phyloP scores from a whole-genome alignment of 2,329 filamentous ascomycete genomes.

The Trichoderma pleuroti region DNA sequence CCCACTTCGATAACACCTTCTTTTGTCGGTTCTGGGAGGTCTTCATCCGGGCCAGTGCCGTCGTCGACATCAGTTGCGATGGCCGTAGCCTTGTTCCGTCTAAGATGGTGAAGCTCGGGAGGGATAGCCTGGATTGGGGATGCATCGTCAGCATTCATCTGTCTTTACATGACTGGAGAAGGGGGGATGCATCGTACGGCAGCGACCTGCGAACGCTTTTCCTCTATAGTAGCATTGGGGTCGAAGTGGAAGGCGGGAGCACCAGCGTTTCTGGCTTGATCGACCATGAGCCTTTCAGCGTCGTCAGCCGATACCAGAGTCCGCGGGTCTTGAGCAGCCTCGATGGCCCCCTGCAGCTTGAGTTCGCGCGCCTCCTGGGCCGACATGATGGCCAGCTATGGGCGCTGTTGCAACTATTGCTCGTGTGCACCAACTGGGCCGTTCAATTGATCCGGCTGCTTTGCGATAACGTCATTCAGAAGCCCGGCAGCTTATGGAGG shows the following conservation, averaged over 20 bases:
- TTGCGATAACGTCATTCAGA: conserved; percentile 19
- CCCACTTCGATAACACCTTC: conserved; percentile 60
- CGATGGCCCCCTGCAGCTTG: conserved; percentile 76
- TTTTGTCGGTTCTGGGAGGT: conserved; percentile 72
- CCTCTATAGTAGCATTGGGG: conserved; percentile 74
- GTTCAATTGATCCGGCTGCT: conserved; percentile 18
- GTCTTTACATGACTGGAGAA: background rate
- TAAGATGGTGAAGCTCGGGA: conserved; percentile 35
- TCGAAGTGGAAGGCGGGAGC: conserved; percentile 81
- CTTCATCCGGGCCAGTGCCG: conserved; percentile 65
- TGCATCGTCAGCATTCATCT: conserved; percentile 15
- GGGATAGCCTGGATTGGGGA: conserved; percentile 34
- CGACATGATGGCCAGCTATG: conserved; percentile 31
- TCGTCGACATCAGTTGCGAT: conserved; percentile 78
- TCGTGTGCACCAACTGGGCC: background rate
- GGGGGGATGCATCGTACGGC: conserved; percentile 53
- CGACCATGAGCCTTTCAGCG: conserved; percentile 69
- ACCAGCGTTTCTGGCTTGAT: conserved; percentile 76
- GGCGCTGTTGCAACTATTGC: conserved; percentile 11
- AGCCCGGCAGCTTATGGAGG: conserved; percentile 5
- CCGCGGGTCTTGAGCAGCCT: conserved; percentile 70
- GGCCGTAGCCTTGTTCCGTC: conserved; percentile 57
- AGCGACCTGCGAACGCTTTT: conserved; percentile 78
- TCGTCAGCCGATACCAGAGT: conserved; percentile 64
- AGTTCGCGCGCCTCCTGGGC: conserved; percentile 54